Percentiles rank a stretch among this genome's conserved stretches.
Conservation (phyloP, 345 rosid species). For the Melastoma malabathricum region DNA sequence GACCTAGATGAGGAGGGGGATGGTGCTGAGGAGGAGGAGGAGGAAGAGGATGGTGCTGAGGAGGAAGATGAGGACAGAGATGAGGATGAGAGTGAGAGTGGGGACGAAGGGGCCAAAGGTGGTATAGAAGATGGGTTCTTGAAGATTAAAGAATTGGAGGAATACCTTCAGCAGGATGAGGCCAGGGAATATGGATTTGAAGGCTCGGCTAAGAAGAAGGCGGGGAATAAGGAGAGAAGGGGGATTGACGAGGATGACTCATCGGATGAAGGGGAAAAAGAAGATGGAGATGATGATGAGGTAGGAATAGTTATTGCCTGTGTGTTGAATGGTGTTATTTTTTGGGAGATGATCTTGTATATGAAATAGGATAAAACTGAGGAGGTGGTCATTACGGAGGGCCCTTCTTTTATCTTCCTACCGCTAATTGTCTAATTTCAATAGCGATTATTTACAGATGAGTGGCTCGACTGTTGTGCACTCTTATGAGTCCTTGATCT, state of each 20-base stretch:
- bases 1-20: slow-evolving; percentile 10
- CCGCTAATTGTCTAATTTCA: too few species aligned
- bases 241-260: slow-evolving; percentile 19
- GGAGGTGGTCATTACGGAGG: neutral
- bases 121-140: slow-evolving; percentile 80
- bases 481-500: neutral
- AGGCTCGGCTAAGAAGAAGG: slow-evolving; percentile 21
- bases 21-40: slow-evolving; percentile 10
- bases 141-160: slow-evolving; percentile 63
- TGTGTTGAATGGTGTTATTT: neutral
- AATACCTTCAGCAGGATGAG: slow-evolving; percentile 61
- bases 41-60: slow-evolving; percentile 8
- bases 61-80: slow-evolving; percentile 12
- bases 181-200: slow-evolving; percentile 61
- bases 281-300: slow-evolving; percentile 19
- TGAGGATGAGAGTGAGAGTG: slow-evolving; percentile 41
- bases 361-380: neutral
- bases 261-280: slow-evolving; percentile 17
- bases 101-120: slow-evolving; percentile 8
- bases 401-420: too few species aligned
- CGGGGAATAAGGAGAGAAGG: slow-evolving; percentile 13
- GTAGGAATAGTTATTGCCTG: slow-evolving; percentile 9
- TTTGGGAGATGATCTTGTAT: neutral
- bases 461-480: too few species aligned
- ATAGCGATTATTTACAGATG: too few species aligned